Base-by-base conservation (phyloP, 2,329 filamentous ascomycete genomes). In the Phialemonium atrogriseum region DNA sequence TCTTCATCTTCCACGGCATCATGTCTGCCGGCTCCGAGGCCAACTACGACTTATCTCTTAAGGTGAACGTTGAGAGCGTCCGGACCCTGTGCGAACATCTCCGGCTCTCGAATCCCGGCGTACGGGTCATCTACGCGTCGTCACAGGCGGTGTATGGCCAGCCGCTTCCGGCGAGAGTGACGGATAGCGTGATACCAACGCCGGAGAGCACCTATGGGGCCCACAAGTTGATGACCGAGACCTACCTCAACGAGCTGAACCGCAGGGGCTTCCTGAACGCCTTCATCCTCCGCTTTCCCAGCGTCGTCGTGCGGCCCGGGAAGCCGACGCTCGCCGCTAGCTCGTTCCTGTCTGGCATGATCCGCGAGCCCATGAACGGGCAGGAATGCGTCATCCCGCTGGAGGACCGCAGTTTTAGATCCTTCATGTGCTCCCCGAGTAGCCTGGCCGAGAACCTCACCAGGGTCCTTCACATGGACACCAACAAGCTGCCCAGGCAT, bases 1-100 rank as follows among this genome's bases (percentile, higher is more conserved):
- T 70, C 36, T 80, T 75, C 54, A 60, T 77, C 44, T 72, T 80
- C 50, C 76, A 80, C 52, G 76, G 76, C 39, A 77, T 80, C 59
- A 80, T 80, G 76, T 79, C 74, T 0, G 68, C 68, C 10, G 73
- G 73, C 5, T 70, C 73, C 11, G 75, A 80, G 52, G 69, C 70
- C 24, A 66, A 78, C 52, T 73, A 71, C 40, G 68, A 73, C 30
- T 58, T 77, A 2, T 73, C 72, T 3, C 59, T 77, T 38, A 60
- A 57, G 24, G 73, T 79, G 31, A 80, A 80, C 49, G 62, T 80
- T 29, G 69, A 79, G 41, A 71, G 68, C 24, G 71, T 74, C 10
- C 64, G 71, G 24, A 45, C 78, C 3, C 58, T 80, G 5, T 33
- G 58, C 3, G 66, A 60, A 10, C 59, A 60, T 7, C 61, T 79